These are phyloP conservation scores for Nitzschia inconspicua DNA, from an alignment of 108 stramenopile genomes.

Conservation along the genomic window DNA sequence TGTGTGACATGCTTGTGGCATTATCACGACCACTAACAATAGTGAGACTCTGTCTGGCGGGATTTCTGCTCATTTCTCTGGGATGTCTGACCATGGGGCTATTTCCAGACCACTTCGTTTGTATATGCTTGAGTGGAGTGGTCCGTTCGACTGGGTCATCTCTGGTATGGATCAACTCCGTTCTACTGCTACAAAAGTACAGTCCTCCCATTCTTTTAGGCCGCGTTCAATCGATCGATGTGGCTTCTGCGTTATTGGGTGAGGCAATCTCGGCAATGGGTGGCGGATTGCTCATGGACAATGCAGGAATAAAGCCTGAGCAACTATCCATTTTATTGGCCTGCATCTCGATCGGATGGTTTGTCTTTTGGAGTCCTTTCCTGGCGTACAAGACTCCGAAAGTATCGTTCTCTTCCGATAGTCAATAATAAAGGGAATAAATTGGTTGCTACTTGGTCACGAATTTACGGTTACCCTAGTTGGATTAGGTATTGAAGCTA, in stretches of 20 bases:
- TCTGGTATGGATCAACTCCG: conserved; percentile 56
- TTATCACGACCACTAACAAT: conserved; percentile 43
- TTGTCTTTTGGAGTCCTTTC: conserved; percentile 19
- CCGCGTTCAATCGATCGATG: conserved; percentile 59
- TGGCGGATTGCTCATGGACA: conserved; percentile 52
- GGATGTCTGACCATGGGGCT: conserved; percentile 34
- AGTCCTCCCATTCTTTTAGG: conserved; percentile 45
- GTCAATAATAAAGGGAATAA: too few relatives aligned
- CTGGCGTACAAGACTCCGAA: too few relatives aligned
- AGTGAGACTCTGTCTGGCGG: conserved; percentile 43
- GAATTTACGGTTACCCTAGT: too few relatives aligned
- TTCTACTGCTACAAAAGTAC: conserved; percentile 52
- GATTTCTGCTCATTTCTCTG: conserved; percentile 36
- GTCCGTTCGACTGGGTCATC: conserved; percentile 54
- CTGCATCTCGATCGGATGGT: neutral
- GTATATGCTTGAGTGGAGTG: conserved; percentile 25
- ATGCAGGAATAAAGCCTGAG: neutral
- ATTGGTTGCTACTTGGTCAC: too few relatives aligned
- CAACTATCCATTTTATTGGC: neutral
- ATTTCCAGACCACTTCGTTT: conserved; percentile 16
- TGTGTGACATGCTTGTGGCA: conserved; percentile 41
- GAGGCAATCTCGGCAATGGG: conserved; percentile 53
- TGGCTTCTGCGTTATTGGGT: conserved; percentile 48
- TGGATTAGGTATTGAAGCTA: too few relatives aligned
- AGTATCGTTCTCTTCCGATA: too few relatives aligned